Base-by-base conservation (phyloP, 352 stramenopile species). In the Phytophthora idaei region DNA sequence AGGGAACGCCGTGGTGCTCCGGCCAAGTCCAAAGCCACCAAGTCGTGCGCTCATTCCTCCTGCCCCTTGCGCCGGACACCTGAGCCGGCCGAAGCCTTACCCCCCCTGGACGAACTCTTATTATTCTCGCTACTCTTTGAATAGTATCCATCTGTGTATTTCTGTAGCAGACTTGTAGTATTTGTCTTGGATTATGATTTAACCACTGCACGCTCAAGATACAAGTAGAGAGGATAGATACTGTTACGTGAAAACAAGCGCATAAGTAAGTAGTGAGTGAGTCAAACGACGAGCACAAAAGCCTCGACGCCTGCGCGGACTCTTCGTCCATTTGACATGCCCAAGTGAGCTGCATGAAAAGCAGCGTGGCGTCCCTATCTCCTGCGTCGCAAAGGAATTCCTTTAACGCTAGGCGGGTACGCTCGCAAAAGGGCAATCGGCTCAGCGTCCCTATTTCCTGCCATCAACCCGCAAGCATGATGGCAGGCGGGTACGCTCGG, bases 351-450 rank as follows among this genome's bases (percentile, higher is more conserved):
- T 70, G 67, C 61, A 41, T 70, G 45, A 59, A 21, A 66, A 70
- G 67, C 67, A 74, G 55, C 54, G 61, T 74, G 67, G 55, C 50
- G 47, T 74, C 67, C 67, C 67, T 46, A 74, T 74, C 37, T 74
- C 67, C 61, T 70, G 36, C 37, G 25, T 49, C 52, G 21, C 28
- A 54, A 63, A 54, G 17, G 52, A 45, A 36, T 55, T 55, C 46
- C 37, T 44, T 64, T 46, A 11, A 17, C 25, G 50, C 49, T 42
- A 66, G 67, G 67, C 67, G 67, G 67, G 67, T 74, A 74, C 53
- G 50, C 67, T 66, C 67, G 61, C 67, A 74, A 66, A 60, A 54
- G 55, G 45, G 27, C 54, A 68, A 51, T 56, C 25, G 44, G 36
- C 61, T 62, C 44, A 21, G 62, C 61, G 61, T 74, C 67, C 67